Percentiles rank a stretch among this genome's conserved stretches.
Evolutionary conservation across 2,329 filamentous ascomycete genomes (phyloP).

Genomic region (Aspergillus glaucus): DNA sequence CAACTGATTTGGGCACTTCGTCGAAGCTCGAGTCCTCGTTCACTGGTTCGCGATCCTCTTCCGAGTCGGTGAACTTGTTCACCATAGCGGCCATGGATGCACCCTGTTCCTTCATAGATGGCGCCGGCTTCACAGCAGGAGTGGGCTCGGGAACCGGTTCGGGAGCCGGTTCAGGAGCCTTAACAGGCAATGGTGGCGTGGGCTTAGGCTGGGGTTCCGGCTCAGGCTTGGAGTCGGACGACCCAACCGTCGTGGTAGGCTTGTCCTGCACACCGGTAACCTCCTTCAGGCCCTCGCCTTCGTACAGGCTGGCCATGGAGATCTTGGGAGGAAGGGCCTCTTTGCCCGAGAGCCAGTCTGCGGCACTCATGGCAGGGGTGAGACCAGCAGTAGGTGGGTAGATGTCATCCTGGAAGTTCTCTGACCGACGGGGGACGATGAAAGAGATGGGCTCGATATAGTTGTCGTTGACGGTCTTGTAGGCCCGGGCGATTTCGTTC

Average conservation of each 20-base stretch:
- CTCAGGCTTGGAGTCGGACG: slow-evolving; percentile 47
- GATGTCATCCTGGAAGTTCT: slow-evolving; percentile 95
- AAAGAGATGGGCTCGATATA: slow-evolving; percentile 98
- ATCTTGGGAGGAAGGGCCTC: slow-evolving; percentile 82
- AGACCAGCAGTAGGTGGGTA: slow-evolving; percentile 78
- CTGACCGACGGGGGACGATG: slow-evolving; percentile 86
- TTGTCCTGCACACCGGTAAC: slow-evolving; percentile 47
- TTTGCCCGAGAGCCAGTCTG: slow-evolving; percentile 84
- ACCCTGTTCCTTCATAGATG: slow-evolving; percentile 76
- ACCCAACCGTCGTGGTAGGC: slow-evolving; percentile 26
- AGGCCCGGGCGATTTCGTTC: slow-evolving; percentile 91
- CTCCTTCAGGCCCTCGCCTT: slow-evolving; percentile 73
- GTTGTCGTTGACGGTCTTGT: slow-evolving; percentile 91
- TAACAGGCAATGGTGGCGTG: slow-evolving; percentile 26
- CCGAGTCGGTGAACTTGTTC: slow-evolving; percentile 74
- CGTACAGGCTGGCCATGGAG: slow-evolving; percentile 85
- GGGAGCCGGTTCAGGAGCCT: slow-evolving; percentile 8
- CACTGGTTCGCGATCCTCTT: slow-evolving; percentile 51
- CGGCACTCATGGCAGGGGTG: slow-evolving; percentile 71
- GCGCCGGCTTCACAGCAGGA: slow-evolving; percentile 47
- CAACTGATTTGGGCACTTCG: slow-evolving; percentile 69
- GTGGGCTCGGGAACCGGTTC: slow-evolving; percentile 28
- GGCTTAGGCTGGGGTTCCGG: slow-evolving; percentile 45
- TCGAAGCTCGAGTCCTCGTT: slow-evolving; percentile 77
- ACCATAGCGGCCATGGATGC: slow-evolving; percentile 79